A percentile compares a stretch with the other conserved stretches of the same genome.
These are phyloP conservation scores for Verticillium alfalfae DNA, from an alignment of 2,329 filamentous ascomycete species.

Conservation along the genomic window DNA sequence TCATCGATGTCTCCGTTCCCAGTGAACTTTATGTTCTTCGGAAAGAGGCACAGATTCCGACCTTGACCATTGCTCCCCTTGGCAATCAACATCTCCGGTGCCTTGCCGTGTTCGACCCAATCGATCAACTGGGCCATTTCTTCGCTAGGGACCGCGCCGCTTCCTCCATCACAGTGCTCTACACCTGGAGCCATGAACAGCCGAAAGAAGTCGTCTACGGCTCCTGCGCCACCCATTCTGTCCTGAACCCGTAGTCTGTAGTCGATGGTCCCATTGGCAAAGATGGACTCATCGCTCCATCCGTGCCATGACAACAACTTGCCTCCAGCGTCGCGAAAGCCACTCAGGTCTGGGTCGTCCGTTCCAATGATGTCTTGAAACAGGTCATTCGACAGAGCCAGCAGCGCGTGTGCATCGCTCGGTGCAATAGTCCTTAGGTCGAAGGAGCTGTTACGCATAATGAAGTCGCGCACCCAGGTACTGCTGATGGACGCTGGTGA, in stretches of 20 bases:
- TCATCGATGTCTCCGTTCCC: neutral
- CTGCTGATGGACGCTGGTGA: neutral
- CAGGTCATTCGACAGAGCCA: neutral
- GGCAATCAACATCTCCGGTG: neutral
- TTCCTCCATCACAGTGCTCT: slow-evolving; percentile 34
- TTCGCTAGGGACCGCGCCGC: neutral
- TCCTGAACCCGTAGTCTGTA: slow-evolving; percentile 24
- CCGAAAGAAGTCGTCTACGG: slow-evolving; percentile 35
- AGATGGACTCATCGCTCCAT: slow-evolving; percentile 27
- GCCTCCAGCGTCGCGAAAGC: slow-evolving; percentile 25
- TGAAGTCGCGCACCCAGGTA: neutral
- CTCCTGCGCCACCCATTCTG: slow-evolving; percentile 25
- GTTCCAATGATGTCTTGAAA: slow-evolving; percentile 19
- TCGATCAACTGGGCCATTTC: neutral
- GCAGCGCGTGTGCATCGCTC: neutral
- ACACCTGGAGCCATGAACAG: slow-evolving; percentile 47
- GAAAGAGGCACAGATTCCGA: neutral
- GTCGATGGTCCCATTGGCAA: slow-evolving; percentile 20
- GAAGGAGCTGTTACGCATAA: neutral
- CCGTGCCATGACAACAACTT: slow-evolving; percentile 38
- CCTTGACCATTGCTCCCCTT: neutral
- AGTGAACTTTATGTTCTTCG: neutral
- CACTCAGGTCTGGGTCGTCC: slow-evolving; percentile 18
- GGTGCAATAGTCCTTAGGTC: neutral
- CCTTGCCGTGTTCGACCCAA: neutral